Percentiles rank a stretch among this genome's conserved stretches.
Conservation (phyloP, 2,329 filamentous ascomycete genomes). For the Aureobasidium sp. region DNA sequence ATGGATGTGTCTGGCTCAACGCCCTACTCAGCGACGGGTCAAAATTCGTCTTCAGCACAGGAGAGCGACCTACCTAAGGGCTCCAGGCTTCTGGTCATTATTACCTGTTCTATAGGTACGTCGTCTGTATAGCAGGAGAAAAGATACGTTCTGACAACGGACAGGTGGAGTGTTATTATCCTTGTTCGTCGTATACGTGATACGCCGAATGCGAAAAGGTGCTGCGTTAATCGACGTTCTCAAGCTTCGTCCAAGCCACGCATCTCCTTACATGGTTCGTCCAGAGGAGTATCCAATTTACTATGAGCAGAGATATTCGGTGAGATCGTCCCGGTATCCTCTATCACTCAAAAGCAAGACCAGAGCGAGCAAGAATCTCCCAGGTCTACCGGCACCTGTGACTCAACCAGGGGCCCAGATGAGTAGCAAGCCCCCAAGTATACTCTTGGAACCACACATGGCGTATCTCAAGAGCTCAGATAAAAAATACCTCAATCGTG, state of each 20-base stretch:
- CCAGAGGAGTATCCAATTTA: conserved; percentile 13
- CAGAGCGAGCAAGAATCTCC: not conserved
- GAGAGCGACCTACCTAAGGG: not conserved
- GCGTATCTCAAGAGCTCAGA: conserved; percentile 4
- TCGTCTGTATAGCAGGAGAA: not conserved
- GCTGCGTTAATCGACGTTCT: conserved; percentile 16
- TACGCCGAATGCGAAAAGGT: conserved; percentile 13
- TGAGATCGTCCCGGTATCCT: conserved; percentile 14
- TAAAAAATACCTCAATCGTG: conserved; percentile 3
- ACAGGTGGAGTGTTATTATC: conserved; percentile 15
- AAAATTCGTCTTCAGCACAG: not conserved
- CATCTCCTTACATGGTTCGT: not conserved
- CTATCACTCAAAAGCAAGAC: conserved; percentile 4
- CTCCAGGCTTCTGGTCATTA: conserved; percentile 6
- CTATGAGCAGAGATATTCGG: conserved; percentile 18
- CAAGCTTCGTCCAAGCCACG: conserved; percentile 13
- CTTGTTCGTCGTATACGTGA: conserved; percentile 16
- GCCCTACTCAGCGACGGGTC: not conserved
- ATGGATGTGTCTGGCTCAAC: conserved; percentile 1
- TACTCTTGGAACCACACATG: conserved; percentile 14
- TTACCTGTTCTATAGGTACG: conserved; percentile 14
- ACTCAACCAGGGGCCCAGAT: conserved; percentile 11
- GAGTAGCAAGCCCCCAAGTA: conserved; percentile 2
- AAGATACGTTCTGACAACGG: not conserved
- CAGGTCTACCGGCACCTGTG: not conserved